Conservation (phyloP, 805 yeast genomes). For the Tetrapisispora arboricola region DNA sequence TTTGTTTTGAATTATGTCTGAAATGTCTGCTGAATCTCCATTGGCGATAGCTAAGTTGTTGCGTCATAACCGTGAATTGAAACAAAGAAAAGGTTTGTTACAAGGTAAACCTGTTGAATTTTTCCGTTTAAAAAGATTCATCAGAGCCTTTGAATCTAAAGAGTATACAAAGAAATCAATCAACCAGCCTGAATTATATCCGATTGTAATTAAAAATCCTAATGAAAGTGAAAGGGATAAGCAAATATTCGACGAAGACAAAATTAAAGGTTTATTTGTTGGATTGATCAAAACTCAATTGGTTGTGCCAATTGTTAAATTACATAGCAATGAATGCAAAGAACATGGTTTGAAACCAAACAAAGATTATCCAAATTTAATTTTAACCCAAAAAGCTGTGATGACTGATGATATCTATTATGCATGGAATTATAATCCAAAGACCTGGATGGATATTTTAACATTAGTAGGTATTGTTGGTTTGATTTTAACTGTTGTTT, state of each 20-base stretch:
- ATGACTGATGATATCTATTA: conserved; percentile 61
- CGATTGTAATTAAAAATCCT: conserved; percentile 30
- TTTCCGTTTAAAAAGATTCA: conserved; percentile 76
- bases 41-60: conserved; percentile 61
- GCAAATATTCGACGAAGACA: conserved; percentile 19
- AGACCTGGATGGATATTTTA: conserved; percentile 38
- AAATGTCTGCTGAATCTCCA: conserved; percentile 41
- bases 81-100: conserved; percentile 72
- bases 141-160: conserved; percentile 64
- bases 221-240: conserved; percentile 14
- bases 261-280: conserved; percentile 54
- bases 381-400: conserved; percentile 45
- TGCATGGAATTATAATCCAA: conserved; percentile 72
- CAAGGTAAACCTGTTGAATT: conserved; percentile 67
- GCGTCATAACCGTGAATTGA: conserved; percentile 55
- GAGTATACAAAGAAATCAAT: conserved; percentile 50
- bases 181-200: conserved; percentile 38
- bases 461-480: conserved; percentile 37
- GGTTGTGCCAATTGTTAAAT: conserved; percentile 65
- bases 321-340: conserved; percentile 58
- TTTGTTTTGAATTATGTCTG: conserved; percentile 1
- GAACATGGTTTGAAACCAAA: conserved; percentile 53
- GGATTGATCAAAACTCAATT: conserved; percentile 61
- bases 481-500: conserved; percentile 56
- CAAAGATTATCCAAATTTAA: conserved; percentile 52